phyloP scores from a whole-genome alignment of 164 flowering plant species.

The Platanus orientalis region DNA sequence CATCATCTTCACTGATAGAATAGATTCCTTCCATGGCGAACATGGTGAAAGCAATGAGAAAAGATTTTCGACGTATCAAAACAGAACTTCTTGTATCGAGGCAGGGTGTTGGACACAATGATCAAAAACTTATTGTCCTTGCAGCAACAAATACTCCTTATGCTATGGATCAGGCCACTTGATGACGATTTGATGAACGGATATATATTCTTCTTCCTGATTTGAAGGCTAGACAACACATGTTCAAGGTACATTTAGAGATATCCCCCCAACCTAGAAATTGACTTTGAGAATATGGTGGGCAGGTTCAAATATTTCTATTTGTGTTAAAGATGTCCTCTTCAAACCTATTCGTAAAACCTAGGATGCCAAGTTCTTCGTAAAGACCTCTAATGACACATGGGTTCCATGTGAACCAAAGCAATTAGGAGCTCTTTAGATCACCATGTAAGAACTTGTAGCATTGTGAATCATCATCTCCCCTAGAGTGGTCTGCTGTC shows the following conservation, averaged over 20 bases:
- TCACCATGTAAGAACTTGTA: conserved; percentile 86
- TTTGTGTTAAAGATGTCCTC: conserved; percentile 94
- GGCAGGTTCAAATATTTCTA: conserved; percentile 94
- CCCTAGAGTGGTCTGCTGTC: too few relatives aligned
- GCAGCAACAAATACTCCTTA: conserved; percentile 99
- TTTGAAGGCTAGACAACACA: conserved; percentile 87
- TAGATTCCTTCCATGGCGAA: conserved; percentile 92
- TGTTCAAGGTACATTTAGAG: conserved; percentile 98
- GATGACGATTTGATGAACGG: conserved; percentile 95
- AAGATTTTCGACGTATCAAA: conserved; percentile 97
- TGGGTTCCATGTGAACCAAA: conserved; percentile 98
- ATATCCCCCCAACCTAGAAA: conserved; percentile 90
- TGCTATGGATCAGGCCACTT: conserved; percentile 96
- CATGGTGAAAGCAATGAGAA: conserved; percentile 99
- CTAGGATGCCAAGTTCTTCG: conserved; percentile 93
- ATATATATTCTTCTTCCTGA: conserved; percentile 98
- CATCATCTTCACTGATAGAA: conserved; percentile 90
- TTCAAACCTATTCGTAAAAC: conserved; percentile 98
- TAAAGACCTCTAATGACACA: conserved; percentile 49
- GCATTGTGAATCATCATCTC: too few relatives aligned
- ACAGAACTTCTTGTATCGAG: conserved; percentile 97
- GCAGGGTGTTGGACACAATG: conserved; percentile 98
- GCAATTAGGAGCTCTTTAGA: conserved; percentile 84
- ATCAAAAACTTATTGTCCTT: conserved; percentile 95
- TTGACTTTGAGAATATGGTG: conserved; percentile 83